Percentiles rank a stretch among this genome's conserved stretches.
Conservation (phyloP, 2,329 filamentous ascomycete genomes). For the Fusarium oligoseptatum region DNA sequence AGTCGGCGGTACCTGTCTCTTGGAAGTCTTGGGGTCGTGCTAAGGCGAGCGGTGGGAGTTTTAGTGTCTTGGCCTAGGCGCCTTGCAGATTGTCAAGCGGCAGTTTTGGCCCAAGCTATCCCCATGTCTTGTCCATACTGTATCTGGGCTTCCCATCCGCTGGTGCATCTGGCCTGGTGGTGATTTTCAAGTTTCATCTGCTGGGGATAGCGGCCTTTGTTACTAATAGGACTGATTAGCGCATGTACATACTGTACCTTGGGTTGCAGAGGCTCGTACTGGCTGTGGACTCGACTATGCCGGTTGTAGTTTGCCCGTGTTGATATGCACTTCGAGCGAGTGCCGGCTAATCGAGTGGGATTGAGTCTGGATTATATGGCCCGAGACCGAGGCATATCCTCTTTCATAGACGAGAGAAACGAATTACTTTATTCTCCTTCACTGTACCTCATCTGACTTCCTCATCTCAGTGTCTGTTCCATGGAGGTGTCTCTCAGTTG, state of each 20-base stretch:
- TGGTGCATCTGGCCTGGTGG: background rate
- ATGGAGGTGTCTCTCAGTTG: slow-evolving; percentile 11
- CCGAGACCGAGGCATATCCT: background rate
- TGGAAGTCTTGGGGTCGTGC: slow-evolving; percentile 4
- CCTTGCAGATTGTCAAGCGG: slow-evolving; percentile 23
- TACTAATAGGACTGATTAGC: background rate
- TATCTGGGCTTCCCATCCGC: slow-evolving; percentile 13
- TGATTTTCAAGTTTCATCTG: slow-evolving; percentile 5
- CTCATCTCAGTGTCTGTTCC: background rate
- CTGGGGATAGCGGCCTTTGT: background rate
- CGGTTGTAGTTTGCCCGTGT: background rate
- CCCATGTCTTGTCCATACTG: slow-evolving; percentile 7
- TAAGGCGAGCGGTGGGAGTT: slow-evolving; percentile 19
- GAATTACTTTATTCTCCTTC: slow-evolving; percentile 7
- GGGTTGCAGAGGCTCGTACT: background rate
- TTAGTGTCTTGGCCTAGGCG: slow-evolving; percentile 29
- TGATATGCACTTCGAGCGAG: background rate
- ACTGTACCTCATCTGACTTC: slow-evolving; percentile 23
- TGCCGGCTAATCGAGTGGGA: background rate
- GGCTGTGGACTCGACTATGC: background rate
- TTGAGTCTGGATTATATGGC: background rate
- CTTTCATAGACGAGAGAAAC: background rate
- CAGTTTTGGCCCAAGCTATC: slow-evolving; percentile 20
- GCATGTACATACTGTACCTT: background rate
- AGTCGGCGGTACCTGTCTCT: slow-evolving; percentile 11